Evolutionary conservation across 768 basidiomycete species (phyloP), one percentile per base, ranked within the genome.

Genomic region (Multifurca ochricompacta): DNA sequence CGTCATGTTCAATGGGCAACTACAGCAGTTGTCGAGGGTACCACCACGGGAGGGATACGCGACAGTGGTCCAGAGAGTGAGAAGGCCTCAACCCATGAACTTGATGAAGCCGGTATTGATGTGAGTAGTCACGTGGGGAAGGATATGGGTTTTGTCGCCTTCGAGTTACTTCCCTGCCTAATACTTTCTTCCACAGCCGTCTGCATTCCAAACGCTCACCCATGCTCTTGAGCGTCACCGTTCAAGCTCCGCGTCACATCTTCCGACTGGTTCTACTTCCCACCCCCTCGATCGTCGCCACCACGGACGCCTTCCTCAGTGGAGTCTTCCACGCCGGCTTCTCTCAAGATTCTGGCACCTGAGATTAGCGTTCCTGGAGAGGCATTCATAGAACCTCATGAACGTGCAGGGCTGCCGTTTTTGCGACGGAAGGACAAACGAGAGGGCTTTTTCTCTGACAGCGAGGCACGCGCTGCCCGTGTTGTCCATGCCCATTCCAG

Each of bases 351-450:
- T 23, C 27, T n/a, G 13, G 11, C 28, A 18, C 45, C 11, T 40
- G 42, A 39, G 7, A 54, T 43, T 60, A 60, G 70, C 14, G 68
- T 80, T 4, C 78, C 78, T 0, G 80, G 77, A 35, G 74, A 75
- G 35, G 72, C 70, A 44, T 84, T 74, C 64, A 82, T 88, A 60
- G 79, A 79, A 50, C 76, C 78, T 0, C 66, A 75, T 44, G 87
- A 90, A 66, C 77, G 73, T 44, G 81, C 79, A 35, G 87, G 87
- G 0, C 66, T 90, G 25, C 81, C 81, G 0, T 73, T 75, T 11
- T 63, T 66, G 6, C 70, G 72, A 40, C 65, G 68, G 21, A 58
- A 68, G 30, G 66, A 67, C 2, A 23, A 21, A 25, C 6, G 4
- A 13, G 27, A 35, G 21, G 28, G 13, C 18, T 11, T 2, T 1